Evolutionary conservation across 2,329 filamentous ascomycete species (phyloP), one percentile per base, ranked within the genome.

Genomic region (Trichoderma atroviride): DNA sequence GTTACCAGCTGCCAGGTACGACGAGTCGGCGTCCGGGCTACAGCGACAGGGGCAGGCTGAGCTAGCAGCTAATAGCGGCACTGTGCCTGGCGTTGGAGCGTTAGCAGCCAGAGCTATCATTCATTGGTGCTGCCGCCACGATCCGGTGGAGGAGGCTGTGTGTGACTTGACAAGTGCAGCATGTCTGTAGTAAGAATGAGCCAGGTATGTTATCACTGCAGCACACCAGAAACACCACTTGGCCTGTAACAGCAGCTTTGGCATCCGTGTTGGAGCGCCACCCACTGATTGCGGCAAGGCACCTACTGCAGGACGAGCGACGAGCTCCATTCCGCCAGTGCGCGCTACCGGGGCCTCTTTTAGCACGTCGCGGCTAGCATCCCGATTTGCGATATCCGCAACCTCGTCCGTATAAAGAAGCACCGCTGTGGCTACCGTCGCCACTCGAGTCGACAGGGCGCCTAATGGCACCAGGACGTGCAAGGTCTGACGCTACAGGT

Each of bases 1-100:
- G 64, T 67, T 67, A 67, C 64, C 64, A 67, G 64, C 53, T 59
- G 64, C 64, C 64, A 67, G 64, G 64, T 67, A 67, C 64, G 64
- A 67, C 64, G 64, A 67, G 64, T 67, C 64, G 64, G 64, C 64
- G 64, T 67, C 29, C 40, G 37, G 58, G 55, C 64, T 67, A 56
- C n/a, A n/a, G 29, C 64, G 64, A 66, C 63, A 27, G 37, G 63
- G 63, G 61, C 27, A 19, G 19, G n/a, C 58, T 52, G 35, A 33
- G 35, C 47, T 33, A 64, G 50, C 43, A 62, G 60, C 35, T 59
- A 24, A 22, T 61, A 50, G 55, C 27, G 27, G 59, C 40, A 24
- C 58, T 50, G 40, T 14, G 61, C 50, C 22, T 24, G 47, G 47
- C 40, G 50, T 14, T 31, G 24, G 14, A 27, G 40, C 40, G 40